A percentile compares a stretch with the other conserved stretches of the same genome.
Evolutionary conservation across 495 filamentous ascomycete genomes (phyloP).

Genomic region (Glonium stellatum): DNA sequence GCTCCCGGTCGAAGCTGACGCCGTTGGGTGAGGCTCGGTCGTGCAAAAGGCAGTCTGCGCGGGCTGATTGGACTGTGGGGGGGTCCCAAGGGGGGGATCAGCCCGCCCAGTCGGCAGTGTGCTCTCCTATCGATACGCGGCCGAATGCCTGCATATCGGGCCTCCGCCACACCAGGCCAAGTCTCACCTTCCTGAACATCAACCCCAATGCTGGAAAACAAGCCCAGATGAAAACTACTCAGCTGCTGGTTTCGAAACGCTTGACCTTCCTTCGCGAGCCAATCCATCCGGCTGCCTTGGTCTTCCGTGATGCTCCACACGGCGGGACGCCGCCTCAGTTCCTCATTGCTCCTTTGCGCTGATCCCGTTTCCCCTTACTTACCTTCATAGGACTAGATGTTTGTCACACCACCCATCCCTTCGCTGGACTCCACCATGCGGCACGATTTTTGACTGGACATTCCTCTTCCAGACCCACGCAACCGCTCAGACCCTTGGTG

Average conservation of each 20-base stretch:
- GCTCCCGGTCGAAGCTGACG: neutral
- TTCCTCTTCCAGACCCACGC: neutral
- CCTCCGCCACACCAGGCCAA: neutral
- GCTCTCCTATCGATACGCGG: constrained; percentile 4
- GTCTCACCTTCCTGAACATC: neutral
- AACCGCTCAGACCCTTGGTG: neutral
- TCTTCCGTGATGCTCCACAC: neutral
- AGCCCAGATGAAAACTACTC: neutral
- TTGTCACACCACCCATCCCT: neutral
- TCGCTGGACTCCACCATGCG: neutral
- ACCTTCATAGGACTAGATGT: neutral
- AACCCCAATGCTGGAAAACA: neutral
- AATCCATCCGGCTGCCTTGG: neutral
- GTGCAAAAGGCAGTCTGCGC: neutral
- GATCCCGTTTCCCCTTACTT: neutral
- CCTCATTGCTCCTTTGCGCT: neutral
- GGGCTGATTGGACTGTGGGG: neutral
- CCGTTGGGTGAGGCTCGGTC: neutral
- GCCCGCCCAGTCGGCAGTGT: neutral
- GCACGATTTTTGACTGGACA: neutral
- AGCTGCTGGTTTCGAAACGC: constrained; percentile 1
- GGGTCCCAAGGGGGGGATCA: neutral
- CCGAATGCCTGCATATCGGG: neutral
- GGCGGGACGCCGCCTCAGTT: neutral
- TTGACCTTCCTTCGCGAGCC: neutral